Evolutionary conservation across 2,329 filamentous ascomycete genomes (phyloP), one percentile per base, ranked within the genome.

Genomic region (Exserohilum turcica): DNA sequence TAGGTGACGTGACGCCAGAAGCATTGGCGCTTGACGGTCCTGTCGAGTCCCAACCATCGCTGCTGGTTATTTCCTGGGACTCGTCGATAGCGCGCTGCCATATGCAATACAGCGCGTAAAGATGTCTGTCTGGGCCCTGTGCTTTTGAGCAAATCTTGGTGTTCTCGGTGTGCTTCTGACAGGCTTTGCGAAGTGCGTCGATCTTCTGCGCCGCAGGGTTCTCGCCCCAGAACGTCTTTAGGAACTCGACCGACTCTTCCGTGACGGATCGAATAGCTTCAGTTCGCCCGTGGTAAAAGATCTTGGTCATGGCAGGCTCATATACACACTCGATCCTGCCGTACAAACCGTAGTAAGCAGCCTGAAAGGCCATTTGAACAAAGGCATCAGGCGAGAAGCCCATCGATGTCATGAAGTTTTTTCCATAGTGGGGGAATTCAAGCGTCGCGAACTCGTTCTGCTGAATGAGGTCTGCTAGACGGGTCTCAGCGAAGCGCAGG

Each of bases 281-380:
- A 0, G 94, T 99, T 39, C 94, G 89, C 9, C 94, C 94, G 71
- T 97, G 94, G 55, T 95, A 85, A 77, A 86, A 99, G 54, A 89
- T 80, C 75, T 99, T 99, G 45, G 94, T 99, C 94, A 99, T 97
- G 36, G 94, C 93, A 6, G 94, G 94, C 75, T 99, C 94, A 73
- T 99, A 99, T 0, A 92, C 94, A 71, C 91, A 96, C 74, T 97
- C 94, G 1, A 96, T 86, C 4, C 91, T 86, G 3, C 94, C 94
- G 66, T 97, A 99, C 6, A 99, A 82, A 2, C 94, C 94, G 68
- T 97, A 99, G 79, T 99, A 97, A 1, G 94, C 93, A 4, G 93
- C 93, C 74, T 99, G 94, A 78, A 97, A 97, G 0, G 94, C 94
- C 93, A 99, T 97, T 75, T 99, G 94, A 16, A 99, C 90, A 71